Evolutionary conservation across 2,329 filamentous ascomycete genomes (phyloP).

Genomic region (Aureobasidium leucospermi): DNA sequence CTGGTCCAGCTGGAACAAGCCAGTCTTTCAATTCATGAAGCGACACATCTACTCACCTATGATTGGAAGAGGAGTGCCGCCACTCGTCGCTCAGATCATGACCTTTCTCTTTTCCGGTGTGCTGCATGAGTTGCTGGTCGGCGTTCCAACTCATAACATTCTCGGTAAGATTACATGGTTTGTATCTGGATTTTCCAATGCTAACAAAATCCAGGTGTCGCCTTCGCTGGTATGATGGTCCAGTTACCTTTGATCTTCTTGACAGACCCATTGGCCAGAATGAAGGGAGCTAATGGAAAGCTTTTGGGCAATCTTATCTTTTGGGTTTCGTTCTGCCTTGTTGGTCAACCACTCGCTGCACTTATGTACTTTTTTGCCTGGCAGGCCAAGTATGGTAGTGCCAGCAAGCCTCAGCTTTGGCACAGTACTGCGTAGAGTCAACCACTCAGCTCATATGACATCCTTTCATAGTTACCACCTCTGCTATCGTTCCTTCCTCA

Average conservation of each 20-base stretch:
- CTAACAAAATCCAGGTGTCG: conserved; percentile 56
- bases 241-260: conserved; percentile 82
- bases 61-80: conserved; percentile 72
- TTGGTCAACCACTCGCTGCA: conserved; percentile 88
- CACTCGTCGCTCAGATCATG: conserved; percentile 61
- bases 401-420: conserved; percentile 17
- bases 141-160: conserved; percentile 88
- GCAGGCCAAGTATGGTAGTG: conserved; percentile 84
- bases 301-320: conserved; percentile 89
- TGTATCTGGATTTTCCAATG: neutral
- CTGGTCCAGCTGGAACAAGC: conserved; percentile 97
- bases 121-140: conserved; percentile 86
- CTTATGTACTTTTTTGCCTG: conserved; percentile 96
- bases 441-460: too few species aligned
- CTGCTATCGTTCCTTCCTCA: too few species aligned
- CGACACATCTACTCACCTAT: conserved; percentile 87
- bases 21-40: conserved; percentile 94
- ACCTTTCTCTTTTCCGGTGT: conserved; percentile 87
- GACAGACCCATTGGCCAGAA: conserved; percentile 72
- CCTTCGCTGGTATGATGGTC: conserved; percentile 87
- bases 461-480: too few species aligned
- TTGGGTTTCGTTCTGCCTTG: conserved; percentile 91
- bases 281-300: conserved; percentile 65
- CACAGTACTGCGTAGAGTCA: neutral
- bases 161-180: conserved; percentile 52